Evolutionary conservation across 768 basidiomycete species (phyloP).

Genomic region (Wakefieldia striispora): DNA sequence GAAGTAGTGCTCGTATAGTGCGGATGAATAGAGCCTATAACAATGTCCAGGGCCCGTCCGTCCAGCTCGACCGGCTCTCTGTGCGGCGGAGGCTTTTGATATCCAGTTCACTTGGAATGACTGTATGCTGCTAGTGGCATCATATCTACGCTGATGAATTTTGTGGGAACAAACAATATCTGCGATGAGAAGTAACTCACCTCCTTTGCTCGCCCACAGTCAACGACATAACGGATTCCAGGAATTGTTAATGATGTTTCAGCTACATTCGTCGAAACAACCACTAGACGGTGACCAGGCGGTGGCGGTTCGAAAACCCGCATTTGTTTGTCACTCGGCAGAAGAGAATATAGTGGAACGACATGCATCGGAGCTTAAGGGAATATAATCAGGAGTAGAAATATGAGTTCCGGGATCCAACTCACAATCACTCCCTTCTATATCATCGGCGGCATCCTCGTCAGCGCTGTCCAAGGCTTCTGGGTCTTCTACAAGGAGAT

Average conservation of each 20-base stretch:
- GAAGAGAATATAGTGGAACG: slow-evolving; percentile 88
- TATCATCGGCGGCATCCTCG: slow-evolving; percentile 53
- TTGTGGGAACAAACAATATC: background rate
- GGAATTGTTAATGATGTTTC: slow-evolving; percentile 98
- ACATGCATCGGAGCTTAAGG: slow-evolving; percentile 86
- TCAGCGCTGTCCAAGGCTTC: slow-evolving; percentile 77
- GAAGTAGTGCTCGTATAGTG: slow-evolving; percentile 91
- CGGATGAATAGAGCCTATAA: slow-evolving; percentile 94
- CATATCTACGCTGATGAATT: slow-evolving; percentile 69
- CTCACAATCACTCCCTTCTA: slow-evolving; percentile 68
- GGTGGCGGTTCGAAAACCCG: slow-evolving; percentile 87
- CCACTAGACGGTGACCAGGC: slow-evolving; percentile 76
- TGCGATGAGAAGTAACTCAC: slow-evolving; percentile 35
- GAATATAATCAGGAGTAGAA: background rate
- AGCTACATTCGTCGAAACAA: slow-evolving; percentile 94
- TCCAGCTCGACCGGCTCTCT: slow-evolving; percentile 94
- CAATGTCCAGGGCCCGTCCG: slow-evolving; percentile 98
- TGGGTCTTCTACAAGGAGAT: slow-evolving; percentile 58
- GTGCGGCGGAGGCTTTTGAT: slow-evolving; percentile 92
- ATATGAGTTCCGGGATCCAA: slow-evolving; percentile 8
- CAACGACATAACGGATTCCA: slow-evolving; percentile 96
- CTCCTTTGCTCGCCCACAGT: slow-evolving; percentile 94
- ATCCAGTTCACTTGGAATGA: slow-evolving; percentile 92
- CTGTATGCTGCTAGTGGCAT: slow-evolving; percentile 79
- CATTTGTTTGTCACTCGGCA: slow-evolving; percentile 95